A percentile compares a stretch with the other conserved stretches of the same genome.
phyloP scores from a whole-genome alignment of 176 grass and related monocot species.

The Carex cristatella region DNA sequence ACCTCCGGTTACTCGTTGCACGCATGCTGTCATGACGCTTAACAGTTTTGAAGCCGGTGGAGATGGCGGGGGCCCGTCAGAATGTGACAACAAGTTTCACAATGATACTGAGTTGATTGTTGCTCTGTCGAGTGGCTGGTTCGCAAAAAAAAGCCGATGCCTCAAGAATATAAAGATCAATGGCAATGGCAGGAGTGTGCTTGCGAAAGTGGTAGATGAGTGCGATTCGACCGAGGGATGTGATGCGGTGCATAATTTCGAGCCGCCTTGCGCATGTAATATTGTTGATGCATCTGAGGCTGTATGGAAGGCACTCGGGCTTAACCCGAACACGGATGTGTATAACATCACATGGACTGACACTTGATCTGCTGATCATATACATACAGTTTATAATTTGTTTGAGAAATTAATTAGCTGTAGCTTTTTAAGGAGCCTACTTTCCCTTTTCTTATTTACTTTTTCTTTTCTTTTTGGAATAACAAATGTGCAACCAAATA shows the following conservation, averaged over 20 bases:
- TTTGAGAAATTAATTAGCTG: neutral
- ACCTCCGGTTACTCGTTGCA: conserved; percentile 31
- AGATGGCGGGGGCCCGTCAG: conserved; percentile 34
- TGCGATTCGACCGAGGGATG: conserved; percentile 48
- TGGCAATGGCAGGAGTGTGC: conserved; percentile 32
- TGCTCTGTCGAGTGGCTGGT: conserved; percentile 54
- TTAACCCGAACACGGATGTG: conserved; percentile 26
- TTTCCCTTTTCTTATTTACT: neutral
- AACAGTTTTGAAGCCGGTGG: conserved; percentile 44
- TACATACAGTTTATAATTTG: neutral
- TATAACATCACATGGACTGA: conserved; percentile 55
- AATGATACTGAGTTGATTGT: conserved; percentile 33
- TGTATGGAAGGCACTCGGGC: conserved; percentile 55
- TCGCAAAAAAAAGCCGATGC: conserved; percentile 38
- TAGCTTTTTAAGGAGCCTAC: neutral
- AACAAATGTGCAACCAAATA: neutral
- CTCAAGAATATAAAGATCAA: conserved; percentile 27
- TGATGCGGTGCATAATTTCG: conserved; percentile 39
- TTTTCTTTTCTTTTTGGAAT: neutral
- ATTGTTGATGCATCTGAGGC: conserved; percentile 47
- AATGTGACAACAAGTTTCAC: conserved; percentile 44
- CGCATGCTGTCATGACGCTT: conserved; percentile 40
- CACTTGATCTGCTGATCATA: conserved; percentile 13
- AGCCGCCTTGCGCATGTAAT: conserved; percentile 51
- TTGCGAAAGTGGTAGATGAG: conserved; percentile 62